phyloP scores from a whole-genome alignment of 2,329 filamentous ascomycete genomes.

The Ophiosphaerella korrae region DNA sequence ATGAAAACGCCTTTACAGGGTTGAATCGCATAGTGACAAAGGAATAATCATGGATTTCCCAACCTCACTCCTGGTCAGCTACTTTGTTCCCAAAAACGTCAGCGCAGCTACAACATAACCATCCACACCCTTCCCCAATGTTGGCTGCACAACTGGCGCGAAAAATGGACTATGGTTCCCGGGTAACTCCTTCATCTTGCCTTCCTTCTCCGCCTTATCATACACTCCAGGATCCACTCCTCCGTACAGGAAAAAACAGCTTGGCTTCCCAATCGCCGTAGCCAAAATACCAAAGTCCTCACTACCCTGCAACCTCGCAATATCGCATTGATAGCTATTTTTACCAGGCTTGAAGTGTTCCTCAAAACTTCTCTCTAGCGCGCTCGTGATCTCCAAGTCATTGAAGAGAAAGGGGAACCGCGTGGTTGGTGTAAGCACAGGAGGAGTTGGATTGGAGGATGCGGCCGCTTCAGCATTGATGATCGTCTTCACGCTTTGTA shows the following conservation, averaged over 20 bases:
- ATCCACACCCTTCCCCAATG: slow-evolving; percentile 58
- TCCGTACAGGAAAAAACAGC: slow-evolving; percentile 63
- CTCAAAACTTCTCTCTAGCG: slow-evolving; percentile 52
- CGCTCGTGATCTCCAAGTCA: slow-evolving; percentile 51
- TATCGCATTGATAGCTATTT: slow-evolving; percentile 46
- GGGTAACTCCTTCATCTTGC: slow-evolving; percentile 57
- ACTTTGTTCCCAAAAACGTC: slow-evolving; percentile 47
- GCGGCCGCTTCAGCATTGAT: slow-evolving; percentile 61
- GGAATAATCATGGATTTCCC: too few relatives aligned
- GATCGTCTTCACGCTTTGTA: slow-evolving; percentile 58
- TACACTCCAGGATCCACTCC: slow-evolving; percentile 57
- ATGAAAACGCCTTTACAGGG: too few relatives aligned
- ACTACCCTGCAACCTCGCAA: slow-evolving; percentile 52
- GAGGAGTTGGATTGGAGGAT: slow-evolving; percentile 50
- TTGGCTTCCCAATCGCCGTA: slow-evolving; percentile 55
- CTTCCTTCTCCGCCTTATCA: slow-evolving; percentile 56
- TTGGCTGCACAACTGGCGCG: slow-evolving; percentile 64
- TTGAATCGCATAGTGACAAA: too few relatives aligned
- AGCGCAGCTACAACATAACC: slow-evolving; percentile 59
- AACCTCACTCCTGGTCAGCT: too few relatives aligned
- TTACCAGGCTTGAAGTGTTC: slow-evolving; percentile 50
- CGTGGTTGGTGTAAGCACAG: slow-evolving; percentile 48
- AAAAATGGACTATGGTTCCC: slow-evolving; percentile 66
- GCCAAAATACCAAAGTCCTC: slow-evolving; percentile 66
- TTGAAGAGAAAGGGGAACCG: slow-evolving; percentile 60